These are phyloP conservation scores for Tetrahymena elliotti DNA, from an alignment of 73 alveolate species.

Conservation along the genomic window DNA sequence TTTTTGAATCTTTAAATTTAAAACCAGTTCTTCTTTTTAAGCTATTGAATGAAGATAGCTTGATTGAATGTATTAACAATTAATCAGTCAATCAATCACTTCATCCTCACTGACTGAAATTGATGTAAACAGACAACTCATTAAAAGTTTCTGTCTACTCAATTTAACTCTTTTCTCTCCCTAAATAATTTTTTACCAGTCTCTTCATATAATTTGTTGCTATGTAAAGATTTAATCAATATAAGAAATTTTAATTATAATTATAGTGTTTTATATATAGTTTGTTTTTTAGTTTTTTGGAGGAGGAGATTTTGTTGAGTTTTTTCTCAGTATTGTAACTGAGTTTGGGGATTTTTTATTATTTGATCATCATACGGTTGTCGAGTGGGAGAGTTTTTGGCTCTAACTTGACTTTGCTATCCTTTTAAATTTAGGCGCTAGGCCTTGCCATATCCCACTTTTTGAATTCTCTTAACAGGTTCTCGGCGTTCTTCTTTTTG, in stretches of 20 bases:
- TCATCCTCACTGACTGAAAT: not conserved
- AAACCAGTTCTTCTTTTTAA: not conserved
- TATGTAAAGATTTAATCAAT: not conserved
- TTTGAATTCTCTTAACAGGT: not conserved
- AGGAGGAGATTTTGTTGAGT: not conserved
- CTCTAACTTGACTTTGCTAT: not conserved
- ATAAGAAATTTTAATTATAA: not conserved
- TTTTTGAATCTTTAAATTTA: not conserved
- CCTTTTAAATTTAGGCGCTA: not conserved
- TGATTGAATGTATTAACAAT: too few relatives aligned
- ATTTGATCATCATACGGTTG: not conserved
- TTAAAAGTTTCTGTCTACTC: not conserved
- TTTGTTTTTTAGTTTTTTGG: not conserved
- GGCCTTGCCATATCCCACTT: not conserved
- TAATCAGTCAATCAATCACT: not conserved
- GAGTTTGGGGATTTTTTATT: not conserved
- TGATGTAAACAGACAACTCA: not conserved
- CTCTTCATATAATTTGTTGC: not conserved
- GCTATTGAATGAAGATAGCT: not conserved
- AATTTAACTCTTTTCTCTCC: not conserved
- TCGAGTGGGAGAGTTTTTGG: not conserved
- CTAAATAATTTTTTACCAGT: not conserved
- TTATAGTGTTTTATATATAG: not conserved
- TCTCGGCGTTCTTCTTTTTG: not conserved
- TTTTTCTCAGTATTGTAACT: not conserved